Evolutionary conservation across 2,329 filamentous ascomycete genomes (phyloP).

Genomic region (Dothistroma septosporum): DNA sequence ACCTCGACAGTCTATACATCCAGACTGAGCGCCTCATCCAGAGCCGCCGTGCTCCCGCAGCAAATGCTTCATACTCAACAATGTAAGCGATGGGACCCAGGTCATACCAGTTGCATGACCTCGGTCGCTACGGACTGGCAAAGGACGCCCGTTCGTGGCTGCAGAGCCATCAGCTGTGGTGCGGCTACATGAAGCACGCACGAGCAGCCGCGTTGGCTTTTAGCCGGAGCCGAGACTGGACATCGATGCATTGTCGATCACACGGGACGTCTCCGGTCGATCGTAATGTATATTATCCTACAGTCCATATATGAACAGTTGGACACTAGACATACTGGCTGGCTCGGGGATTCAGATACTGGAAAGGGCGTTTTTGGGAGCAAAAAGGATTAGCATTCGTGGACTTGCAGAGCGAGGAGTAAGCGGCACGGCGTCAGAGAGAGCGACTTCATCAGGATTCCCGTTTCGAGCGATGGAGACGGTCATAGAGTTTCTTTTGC

Average conservation of each 20-base stretch:
- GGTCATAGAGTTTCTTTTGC: not conserved
- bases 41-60: constrained; percentile 27
- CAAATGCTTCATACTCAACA: constrained; percentile 19
- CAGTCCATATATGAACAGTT: not conserved
- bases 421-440: not conserved
- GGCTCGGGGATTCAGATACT: not conserved
- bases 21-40: constrained; percentile 76
- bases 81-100: constrained; percentile 10
- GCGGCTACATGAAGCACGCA: not conserved
- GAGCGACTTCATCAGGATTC: not conserved
- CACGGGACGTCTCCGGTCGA: not conserved
- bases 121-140: not conserved
- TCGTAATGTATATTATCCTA: not conserved
- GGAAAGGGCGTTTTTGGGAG: not conserved
- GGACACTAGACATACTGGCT: not conserved
- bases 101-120: not conserved
- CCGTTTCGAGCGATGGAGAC: not conserved
- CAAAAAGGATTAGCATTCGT: not conserved
- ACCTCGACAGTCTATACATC: constrained; percentile 75
- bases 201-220: not conserved
- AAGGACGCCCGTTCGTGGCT: not conserved
- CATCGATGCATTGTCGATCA: not conserved
- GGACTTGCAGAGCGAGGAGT: not conserved
- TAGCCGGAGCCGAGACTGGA: not conserved
- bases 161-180: not conserved